Evolutionary conservation across 202 grass and related monocot genomes (phyloP).

Genomic region (Eragrostis tef): DNA sequence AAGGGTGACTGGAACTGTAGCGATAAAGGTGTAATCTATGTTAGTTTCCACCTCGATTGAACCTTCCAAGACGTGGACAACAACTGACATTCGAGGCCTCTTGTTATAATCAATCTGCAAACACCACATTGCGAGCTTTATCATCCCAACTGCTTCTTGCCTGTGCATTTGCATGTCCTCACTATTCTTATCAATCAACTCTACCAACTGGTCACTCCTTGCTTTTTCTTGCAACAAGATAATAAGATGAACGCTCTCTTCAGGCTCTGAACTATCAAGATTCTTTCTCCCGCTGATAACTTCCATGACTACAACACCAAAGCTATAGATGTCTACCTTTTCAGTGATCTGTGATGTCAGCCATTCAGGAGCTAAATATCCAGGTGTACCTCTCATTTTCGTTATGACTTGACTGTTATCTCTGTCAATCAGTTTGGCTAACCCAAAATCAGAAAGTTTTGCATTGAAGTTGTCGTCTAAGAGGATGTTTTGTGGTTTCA

Average conservation of each 20-base stretch:
- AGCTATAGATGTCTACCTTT: constrained; percentile 62
- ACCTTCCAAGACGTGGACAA: constrained; percentile 55
- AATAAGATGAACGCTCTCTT: constrained; percentile 47
- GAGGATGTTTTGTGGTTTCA: not conserved
- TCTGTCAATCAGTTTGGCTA: constrained; percentile 59
- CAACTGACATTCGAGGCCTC: constrained; percentile 40
- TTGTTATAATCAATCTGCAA: too few relatives aligned
- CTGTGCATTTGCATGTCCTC: constrained; percentile 20
- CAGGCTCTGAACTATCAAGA: constrained; percentile 45
- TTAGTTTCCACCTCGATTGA: constrained; percentile 33
- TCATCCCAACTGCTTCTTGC: constrained; percentile 28
- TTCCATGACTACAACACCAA: constrained; percentile 58
- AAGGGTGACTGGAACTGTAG: not conserved
- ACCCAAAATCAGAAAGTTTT: constrained; percentile 62
- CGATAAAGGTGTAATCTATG: not conserved
- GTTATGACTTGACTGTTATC: constrained; percentile 50
- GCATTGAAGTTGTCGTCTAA: constrained; percentile 50
- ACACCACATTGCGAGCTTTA: too few relatives aligned
- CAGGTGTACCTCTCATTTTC: constrained; percentile 1
- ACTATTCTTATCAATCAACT: constrained; percentile 39
- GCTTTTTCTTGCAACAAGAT: constrained; percentile 47
- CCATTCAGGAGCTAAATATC: too few relatives aligned
- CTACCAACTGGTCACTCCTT: constrained; percentile 7
- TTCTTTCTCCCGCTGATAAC: constrained; percentile 51
- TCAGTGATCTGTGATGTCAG: constrained; percentile 42